Evolutionary conservation across 2,329 filamentous ascomycete genomes (phyloP).

Genomic region (Myotisia sp.): DNA sequence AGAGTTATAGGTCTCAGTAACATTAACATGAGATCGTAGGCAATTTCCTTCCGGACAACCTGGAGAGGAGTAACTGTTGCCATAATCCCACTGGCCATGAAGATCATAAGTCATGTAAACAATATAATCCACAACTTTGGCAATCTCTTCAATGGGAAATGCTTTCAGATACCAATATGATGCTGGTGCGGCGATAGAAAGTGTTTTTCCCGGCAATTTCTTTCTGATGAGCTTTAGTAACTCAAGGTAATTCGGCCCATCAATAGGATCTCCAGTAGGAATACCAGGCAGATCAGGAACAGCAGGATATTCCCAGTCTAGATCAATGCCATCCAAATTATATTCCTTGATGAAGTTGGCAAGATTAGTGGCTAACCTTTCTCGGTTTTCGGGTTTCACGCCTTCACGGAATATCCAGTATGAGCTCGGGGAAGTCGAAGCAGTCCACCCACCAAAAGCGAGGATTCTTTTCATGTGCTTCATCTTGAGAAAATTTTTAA

Average conservation of each 20-base stretch:
- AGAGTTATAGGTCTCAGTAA: conserved; percentile 24
- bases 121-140: conserved; percentile 18
- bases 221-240: conserved; percentile 17
- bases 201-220: conserved; percentile 10
- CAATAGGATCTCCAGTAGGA: conserved; percentile 16
- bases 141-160: conserved; percentile 18
- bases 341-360: conserved; percentile 28
- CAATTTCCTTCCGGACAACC: conserved; percentile 21
- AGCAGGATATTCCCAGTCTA: conserved; percentile 28
- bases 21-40: conserved; percentile 26
- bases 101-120: conserved; percentile 28
- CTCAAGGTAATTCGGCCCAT: conserved; percentile 22
- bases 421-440: conserved; percentile 24
- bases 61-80: not conserved
- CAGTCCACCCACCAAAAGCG: conserved; percentile 30
- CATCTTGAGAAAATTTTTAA: not conserved
- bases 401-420: conserved; percentile 27
- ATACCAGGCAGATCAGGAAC: conserved; percentile 25
- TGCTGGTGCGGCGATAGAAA: conserved; percentile 17
- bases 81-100: conserved; percentile 16
- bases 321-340: conserved; percentile 27
- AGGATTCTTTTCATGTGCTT: not conserved
- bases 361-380: conserved; percentile 25
- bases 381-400: conserved; percentile 24
- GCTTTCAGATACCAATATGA: conserved; percentile 20